These are phyloP conservation scores for Torulaspora maleeae DNA, from an alignment of 805 yeast genomes.

Conservation along the genomic window DNA sequence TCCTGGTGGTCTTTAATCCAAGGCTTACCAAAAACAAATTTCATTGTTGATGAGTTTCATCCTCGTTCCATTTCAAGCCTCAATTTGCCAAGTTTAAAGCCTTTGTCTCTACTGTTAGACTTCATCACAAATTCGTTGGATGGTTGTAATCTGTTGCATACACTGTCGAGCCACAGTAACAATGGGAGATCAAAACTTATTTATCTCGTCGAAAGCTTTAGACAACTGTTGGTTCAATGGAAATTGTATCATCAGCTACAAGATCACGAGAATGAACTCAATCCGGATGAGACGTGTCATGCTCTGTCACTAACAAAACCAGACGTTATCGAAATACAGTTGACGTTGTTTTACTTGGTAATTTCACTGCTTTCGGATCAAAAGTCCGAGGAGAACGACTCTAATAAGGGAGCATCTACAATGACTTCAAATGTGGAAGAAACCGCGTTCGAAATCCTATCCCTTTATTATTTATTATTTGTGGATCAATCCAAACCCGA, in stretches of 20 bases:
- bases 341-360: conserved; percentile 28
- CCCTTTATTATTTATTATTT: conserved; percentile 28
- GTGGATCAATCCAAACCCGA: conserved; percentile 16
- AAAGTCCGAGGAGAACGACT: not conserved
- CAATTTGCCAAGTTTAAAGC: conserved; percentile 23
- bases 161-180: conserved; percentile 10
- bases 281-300: not conserved
- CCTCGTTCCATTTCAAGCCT: conserved; percentile 21
- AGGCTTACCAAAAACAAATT: conserved; percentile 29
- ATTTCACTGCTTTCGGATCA: conserved; percentile 14
- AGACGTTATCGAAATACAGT: conserved; percentile 28
- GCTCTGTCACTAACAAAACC: conserved; percentile 18
- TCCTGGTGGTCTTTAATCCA: conserved; percentile 32
- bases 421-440: conserved; percentile 16
- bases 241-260: conserved; percentile 26
- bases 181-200: conserved; percentile 16
- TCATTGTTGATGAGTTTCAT: conserved; percentile 26
- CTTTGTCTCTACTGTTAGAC: conserved; percentile 22
- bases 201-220: conserved; percentile 22
- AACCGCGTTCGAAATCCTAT: conserved; percentile 28
- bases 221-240: conserved; percentile 21
- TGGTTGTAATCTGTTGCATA: conserved; percentile 25
- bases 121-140: conserved; percentile 21
- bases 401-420: not conserved
- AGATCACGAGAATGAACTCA: conserved; percentile 22